These are phyloP conservation scores for Lodderomyces margitis DNA, from an alignment of 1,139 yeast genomes.

Conservation along the genomic window DNA sequence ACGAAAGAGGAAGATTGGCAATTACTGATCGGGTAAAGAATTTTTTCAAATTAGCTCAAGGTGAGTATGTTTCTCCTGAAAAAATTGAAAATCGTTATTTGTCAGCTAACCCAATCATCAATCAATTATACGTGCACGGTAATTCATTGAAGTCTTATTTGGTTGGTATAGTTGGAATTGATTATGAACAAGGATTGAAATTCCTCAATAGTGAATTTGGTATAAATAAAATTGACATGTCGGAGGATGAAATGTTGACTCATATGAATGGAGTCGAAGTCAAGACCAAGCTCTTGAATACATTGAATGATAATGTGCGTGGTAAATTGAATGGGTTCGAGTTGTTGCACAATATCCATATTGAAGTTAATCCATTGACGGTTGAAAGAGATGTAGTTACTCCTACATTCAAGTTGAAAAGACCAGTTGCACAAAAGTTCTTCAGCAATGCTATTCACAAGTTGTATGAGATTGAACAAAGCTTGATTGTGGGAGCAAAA, in stretches of 20 bases:
- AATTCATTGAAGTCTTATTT: slow-evolving; percentile 54
- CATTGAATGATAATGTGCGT: slow-evolving; percentile 24
- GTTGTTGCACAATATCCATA: slow-evolving; percentile 31
- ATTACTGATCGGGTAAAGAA: slow-evolving; percentile 40
- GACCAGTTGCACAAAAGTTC: slow-evolving; percentile 30
- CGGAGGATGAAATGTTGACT: slow-evolving; percentile 21
- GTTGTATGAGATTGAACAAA: slow-evolving; percentile 23
- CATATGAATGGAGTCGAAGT: slow-evolving; percentile 26
- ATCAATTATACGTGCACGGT: slow-evolving; percentile 47
- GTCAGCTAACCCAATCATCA: slow-evolving; percentile 26
- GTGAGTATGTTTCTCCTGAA: slow-evolving; percentile 39
- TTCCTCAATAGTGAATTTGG: slow-evolving; percentile 22
- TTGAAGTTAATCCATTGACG: slow-evolving; percentile 36
- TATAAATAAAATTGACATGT: slow-evolving; percentile 14
- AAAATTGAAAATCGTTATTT: slow-evolving; percentile 33
- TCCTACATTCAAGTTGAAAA: slow-evolving; percentile 37
- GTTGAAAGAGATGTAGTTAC: slow-evolving; percentile 38
- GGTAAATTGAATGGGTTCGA: slow-evolving; percentile 29
- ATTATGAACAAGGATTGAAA: slow-evolving; percentile 19
- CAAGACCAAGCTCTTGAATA: slow-evolving; percentile 23
- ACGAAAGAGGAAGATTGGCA: slow-evolving; percentile 23
- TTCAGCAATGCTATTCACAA: slow-evolving; percentile 23
- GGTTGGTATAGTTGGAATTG: slow-evolving; percentile 59
- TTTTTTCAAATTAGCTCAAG: slow-evolving; percentile 41
- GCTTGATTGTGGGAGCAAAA: slow-evolving; percentile 15